Base-by-base conservation (phyloP, 805 yeast species). In the Nakazawaea anatomiae region DNA sequence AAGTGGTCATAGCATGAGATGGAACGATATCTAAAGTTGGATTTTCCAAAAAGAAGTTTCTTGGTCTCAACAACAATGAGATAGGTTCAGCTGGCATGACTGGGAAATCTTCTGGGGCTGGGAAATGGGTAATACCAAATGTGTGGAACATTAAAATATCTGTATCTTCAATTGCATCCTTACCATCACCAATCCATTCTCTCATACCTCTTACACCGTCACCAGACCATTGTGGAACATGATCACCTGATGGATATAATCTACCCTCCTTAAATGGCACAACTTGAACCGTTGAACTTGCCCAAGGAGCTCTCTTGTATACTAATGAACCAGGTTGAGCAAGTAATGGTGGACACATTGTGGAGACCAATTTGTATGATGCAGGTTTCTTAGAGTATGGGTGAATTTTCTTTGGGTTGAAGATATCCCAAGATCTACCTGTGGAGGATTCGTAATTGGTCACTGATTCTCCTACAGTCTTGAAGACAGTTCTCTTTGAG, bases 31-130 rank as follows among this genome's bases (percentile, higher is more conserved):
- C 94, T 58, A 87, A 73, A 48, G 80, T 85, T 34, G 95, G 94
- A 67, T 86, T 87, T 65, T 83, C 87, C 44, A 75, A 69, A 76
- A 87, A 87, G 73, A 87, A 82, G 69, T 87, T 82, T 65, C 92
- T 76, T 59, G 94, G 94, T 68, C 91, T 79, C 64, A 87, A 72
- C 71, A 83, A 72, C 58, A 87, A 72, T 53, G 85, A 80, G 60
- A 87, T 83, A 61, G 89, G 86, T 70, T 87, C 95, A 46, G 89
- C 85, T 45, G 94, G 94, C 94, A 87, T 87, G 56, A 87, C 79
- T 52, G 94, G 94, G 84, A 86, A 87, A 68, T 87, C 95, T 72
- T 87, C 94, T 53, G 94, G 92, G 11, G 91, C 84, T 53, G 95
- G 95, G 79, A 86, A 83, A 66, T 87, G 95, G 35, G 92, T 82